Percentiles rank a stretch among this genome's conserved stretches.
Evolutionary conservation across 2,329 filamentous ascomycete species (phyloP).

Genomic region (Colletotrichum tropicicola): DNA sequence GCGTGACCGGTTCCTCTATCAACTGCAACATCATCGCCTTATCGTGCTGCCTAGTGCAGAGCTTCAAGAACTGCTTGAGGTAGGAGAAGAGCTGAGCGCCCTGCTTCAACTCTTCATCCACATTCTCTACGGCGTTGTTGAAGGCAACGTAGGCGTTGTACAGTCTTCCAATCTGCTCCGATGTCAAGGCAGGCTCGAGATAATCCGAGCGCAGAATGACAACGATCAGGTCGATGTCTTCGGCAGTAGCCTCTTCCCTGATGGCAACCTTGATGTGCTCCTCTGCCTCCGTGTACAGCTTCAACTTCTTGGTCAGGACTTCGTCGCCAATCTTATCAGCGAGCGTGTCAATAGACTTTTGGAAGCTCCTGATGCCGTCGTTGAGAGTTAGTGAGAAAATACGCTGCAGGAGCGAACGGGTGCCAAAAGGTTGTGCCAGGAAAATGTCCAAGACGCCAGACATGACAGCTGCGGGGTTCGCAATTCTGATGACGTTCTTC

Average conservation of each 20-base stretch:
- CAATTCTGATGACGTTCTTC: constrained; percentile 96
- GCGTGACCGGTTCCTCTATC: constrained; percentile 95
- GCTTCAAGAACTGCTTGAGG: constrained; percentile 92
- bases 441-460: constrained; percentile 94
- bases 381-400: constrained; percentile 93
- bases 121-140: constrained; percentile 91
- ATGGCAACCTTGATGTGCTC: constrained; percentile 80
- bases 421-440: constrained; percentile 91
- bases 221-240: constrained; percentile 86
- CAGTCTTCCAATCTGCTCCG: constrained; percentile 81
- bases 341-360: constrained; percentile 85
- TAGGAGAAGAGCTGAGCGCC: constrained; percentile 93
- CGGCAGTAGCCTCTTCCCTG: constrained; percentile 74
- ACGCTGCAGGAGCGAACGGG: constrained; percentile 88
- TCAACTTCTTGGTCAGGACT: constrained; percentile 82
- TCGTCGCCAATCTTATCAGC: constrained; percentile 82
- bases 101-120: constrained; percentile 87
- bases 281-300: constrained; percentile 78
- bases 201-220: constrained; percentile 83
- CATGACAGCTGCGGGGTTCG: constrained; percentile 97
- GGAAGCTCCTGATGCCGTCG: constrained; percentile 87
- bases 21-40: constrained; percentile 97
- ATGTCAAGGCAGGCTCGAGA: constrained; percentile 74
- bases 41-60: constrained; percentile 89
- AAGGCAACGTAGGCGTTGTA: constrained; percentile 97